phyloP scores from a whole-genome alignment of 176 grass and related monocot species.

The Zoysia japonica region DNA sequence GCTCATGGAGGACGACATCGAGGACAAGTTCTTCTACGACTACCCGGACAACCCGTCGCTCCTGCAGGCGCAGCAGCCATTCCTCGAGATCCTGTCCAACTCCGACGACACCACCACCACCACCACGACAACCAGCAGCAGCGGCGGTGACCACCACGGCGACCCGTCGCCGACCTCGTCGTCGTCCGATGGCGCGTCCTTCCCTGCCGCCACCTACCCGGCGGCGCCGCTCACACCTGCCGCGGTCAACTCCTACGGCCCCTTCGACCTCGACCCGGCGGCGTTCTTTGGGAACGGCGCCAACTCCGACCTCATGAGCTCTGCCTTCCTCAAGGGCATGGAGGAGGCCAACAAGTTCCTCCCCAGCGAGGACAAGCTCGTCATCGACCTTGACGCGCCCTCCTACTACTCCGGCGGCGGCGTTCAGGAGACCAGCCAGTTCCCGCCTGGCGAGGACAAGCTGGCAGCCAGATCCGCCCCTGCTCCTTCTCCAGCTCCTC shows the following conservation, averaged over 20 bases:
- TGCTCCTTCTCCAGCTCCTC: not conserved
- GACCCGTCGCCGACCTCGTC: not conserved
- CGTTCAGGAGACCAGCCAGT: slow-evolving; percentile 48
- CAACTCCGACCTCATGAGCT: slow-evolving; percentile 56
- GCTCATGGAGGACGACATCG: slow-evolving; percentile 80
- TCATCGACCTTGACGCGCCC: slow-evolving; percentile 35
- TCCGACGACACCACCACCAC: slow-evolving; percentile 23
- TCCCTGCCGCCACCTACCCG: not conserved
- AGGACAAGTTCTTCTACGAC: slow-evolving; percentile 64
- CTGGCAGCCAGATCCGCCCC: slow-evolving; percentile 29
- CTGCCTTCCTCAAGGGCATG: slow-evolving; percentile 62
- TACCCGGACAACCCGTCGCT: slow-evolving; percentile 57
- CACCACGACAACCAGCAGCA: not conserved
- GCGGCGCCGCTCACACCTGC: not conserved
- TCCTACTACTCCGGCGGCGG: not conserved
- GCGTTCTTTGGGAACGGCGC: slow-evolving; percentile 40
- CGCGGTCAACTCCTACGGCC: slow-evolving; percentile 36
- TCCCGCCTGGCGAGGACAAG: slow-evolving; percentile 45
- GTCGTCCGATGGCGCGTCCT: not conserved
- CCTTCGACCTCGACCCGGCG: slow-evolving; percentile 39
- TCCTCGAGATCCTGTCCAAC: slow-evolving; percentile 63
- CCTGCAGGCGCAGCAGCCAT: slow-evolving; percentile 58
- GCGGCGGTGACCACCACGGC: slow-evolving; percentile 2
- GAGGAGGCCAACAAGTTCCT: slow-evolving; percentile 90
- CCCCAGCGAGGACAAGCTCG: slow-evolving; percentile 37